Evolutionary conservation across 495 filamentous ascomycete species (phyloP).

Genomic region (Trichoderma reesei): DNA sequence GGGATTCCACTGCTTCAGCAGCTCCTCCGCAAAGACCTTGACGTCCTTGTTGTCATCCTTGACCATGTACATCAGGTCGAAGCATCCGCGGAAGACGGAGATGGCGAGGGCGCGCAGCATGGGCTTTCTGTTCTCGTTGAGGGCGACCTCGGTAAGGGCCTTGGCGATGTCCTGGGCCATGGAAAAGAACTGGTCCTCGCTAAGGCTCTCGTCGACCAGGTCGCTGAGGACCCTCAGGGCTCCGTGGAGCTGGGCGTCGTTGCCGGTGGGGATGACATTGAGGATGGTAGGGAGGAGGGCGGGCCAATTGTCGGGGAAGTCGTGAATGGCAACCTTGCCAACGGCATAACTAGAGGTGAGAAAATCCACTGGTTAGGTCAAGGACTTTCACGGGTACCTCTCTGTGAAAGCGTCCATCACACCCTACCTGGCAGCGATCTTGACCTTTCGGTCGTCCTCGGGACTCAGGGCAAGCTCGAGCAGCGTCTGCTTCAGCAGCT

Average conservation of each 20-base stretch:
- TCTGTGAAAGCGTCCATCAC: too few relatives aligned
- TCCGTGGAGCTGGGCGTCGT: constrained; percentile 72
- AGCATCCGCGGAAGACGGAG: constrained; percentile 78
- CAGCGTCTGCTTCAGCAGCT: constrained; percentile 55
- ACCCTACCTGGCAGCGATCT: constrained; percentile 61
- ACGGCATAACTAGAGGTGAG: constrained; percentile 57
- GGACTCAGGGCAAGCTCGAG: constrained; percentile 67
- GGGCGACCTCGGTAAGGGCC: constrained; percentile 70
- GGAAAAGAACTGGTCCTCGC: constrained; percentile 86
- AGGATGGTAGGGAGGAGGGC: constrained; percentile 72
- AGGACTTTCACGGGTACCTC: too few relatives aligned
- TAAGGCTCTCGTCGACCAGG: constrained; percentile 84
- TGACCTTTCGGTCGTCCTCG: constrained; percentile 74
- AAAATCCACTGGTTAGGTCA: constrained; percentile 9
- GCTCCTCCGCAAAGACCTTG: constrained; percentile 78
- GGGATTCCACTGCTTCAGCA: constrained; percentile 72
- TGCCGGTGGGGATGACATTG: constrained; percentile 60
- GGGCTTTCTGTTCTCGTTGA: constrained; percentile 60
- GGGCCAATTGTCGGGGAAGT: constrained; percentile 93
- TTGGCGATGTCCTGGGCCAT: constrained; percentile 76
- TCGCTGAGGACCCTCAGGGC: constrained; percentile 80
- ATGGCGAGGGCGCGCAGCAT: constrained; percentile 73
- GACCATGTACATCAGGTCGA: constrained; percentile 92
- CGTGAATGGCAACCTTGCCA: constrained; percentile 85
- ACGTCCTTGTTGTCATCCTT: constrained; percentile 79